Conservation (phyloP, 106 monocot genomes). For the Triglochin maritima region DNA sequence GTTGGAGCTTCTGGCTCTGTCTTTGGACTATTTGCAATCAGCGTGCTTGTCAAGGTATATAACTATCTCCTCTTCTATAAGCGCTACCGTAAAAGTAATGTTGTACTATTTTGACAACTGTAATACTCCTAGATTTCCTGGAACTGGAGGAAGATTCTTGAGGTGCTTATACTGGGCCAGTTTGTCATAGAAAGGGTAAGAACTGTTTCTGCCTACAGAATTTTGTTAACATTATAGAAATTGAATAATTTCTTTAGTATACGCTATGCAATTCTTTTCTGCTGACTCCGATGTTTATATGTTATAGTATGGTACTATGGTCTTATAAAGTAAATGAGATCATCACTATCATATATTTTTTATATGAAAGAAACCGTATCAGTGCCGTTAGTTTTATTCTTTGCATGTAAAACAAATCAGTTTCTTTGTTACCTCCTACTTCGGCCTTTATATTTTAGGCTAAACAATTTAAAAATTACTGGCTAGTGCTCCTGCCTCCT, state of each 20-base stretch:
- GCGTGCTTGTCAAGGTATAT: constrained; percentile 92
- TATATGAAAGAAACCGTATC: too few species aligned
- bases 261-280: not conserved
- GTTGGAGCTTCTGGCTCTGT: constrained; percentile 97
- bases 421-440: too few species aligned
- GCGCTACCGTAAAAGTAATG: not conserved
- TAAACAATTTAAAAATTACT: too few species aligned
- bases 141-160: constrained; percentile 99
- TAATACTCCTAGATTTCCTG: constrained; percentile 67
- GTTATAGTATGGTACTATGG: not conserved
- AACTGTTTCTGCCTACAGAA: not conserved
- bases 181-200: constrained; percentile 92
- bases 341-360: not conserved
- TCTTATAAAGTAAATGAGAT: not conserved
- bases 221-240: not conserved
- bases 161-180: constrained; percentile 94
- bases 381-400: too few species aligned
- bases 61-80: not conserved
- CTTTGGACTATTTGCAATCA: constrained; percentile 93
- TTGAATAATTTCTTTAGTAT: not conserved
- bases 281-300: not conserved
- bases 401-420: too few species aligned
- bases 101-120: not conserved
- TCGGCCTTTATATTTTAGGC: too few species aligned
- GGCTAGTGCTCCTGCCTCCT: too few species aligned